Conservation (phyloP, 352 stramenopile genomes). For the Phytophthora ramorum region DNA sequence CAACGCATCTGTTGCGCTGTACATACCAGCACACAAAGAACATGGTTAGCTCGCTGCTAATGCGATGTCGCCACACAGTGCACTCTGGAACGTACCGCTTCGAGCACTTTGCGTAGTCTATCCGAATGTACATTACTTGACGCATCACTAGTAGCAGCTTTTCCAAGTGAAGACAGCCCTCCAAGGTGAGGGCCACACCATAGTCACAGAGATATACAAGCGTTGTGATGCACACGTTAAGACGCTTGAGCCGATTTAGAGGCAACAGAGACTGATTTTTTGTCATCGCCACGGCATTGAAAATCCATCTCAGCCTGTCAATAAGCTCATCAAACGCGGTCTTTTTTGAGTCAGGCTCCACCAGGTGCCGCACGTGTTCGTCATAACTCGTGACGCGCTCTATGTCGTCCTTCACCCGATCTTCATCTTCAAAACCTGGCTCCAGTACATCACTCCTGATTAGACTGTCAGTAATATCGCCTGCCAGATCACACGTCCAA, state of each 20-base stretch:
- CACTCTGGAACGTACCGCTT: constrained; percentile 12
- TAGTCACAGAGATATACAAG: constrained; percentile 18
- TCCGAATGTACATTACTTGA: constrained; percentile 22
- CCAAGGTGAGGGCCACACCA: constrained; percentile 20
- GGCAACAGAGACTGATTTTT: constrained; percentile 11
- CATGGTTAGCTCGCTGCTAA: not conserved
- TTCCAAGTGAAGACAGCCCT: constrained; percentile 25
- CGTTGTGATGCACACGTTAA: constrained; percentile 16
- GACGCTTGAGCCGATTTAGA: constrained; percentile 12
- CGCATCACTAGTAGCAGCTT: constrained; percentile 24
- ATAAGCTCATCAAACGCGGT: constrained; percentile 25
- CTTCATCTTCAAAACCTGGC: not conserved
- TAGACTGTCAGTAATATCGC: not conserved
- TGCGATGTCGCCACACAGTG: not conserved
- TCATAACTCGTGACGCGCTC: not conserved
- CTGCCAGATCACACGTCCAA: not conserved
- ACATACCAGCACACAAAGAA: not conserved
- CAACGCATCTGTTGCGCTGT: constrained; percentile 13
- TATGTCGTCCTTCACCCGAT: not conserved
- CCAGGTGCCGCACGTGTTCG: not conserved
- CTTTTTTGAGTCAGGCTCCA: constrained; percentile 3
- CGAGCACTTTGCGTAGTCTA: constrained; percentile 21
- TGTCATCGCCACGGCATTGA: constrained; percentile 20
- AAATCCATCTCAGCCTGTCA: constrained; percentile 19
- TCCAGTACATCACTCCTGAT: not conserved